Base-by-base conservation (phyloP, 139 green algal species). In the Chara braunii region DNA sequence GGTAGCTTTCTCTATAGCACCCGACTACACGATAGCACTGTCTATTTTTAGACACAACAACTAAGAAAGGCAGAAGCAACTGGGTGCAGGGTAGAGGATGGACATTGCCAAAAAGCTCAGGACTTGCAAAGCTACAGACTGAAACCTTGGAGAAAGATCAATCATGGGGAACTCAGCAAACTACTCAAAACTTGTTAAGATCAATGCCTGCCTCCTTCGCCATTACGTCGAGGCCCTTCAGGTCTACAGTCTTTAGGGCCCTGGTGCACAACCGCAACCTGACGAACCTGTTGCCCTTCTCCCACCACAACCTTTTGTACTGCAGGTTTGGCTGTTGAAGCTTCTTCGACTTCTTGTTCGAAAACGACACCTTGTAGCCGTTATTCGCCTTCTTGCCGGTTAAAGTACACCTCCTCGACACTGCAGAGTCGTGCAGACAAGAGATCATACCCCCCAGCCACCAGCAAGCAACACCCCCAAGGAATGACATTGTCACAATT, bases 341-440 rank as follows among this genome's bases (percentile, higher is more conserved):
- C 71, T 94, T 94, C 78, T 94, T 90, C 81, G 86, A 95, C 54
- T 92, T 83, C 80, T 95, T 95, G 85, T 96, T 91, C 9, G 90
- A 97, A 82, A 98, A 98, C 44, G 85, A 93, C 3, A 99, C 88
- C 2, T 74, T 64, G 74, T 95, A 94, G 30, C 86, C 93, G 74
- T 99, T 99, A 86, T 99, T 99, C 58, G 84, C 80, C 74, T 87
- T 91, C 78, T 90, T 91, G 64, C 90, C 92, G 3, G 92, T 95
- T 8, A 95, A 79, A 33, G 92, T 65, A 71, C 88, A 97, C 48
- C 84, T 72, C 53, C 87, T 79, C 51, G 40, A 48, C 40, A 48
- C 18, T n/a, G 40, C 40, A n/a, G 40, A 18, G 40, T 18, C 40
- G 18, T 18, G 40, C 18, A 48, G 18, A 14, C 40, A 48, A 48